Conservation (phyloP, 2,329 filamentous ascomycete species). For the Botrytis deweyae region DNA sequence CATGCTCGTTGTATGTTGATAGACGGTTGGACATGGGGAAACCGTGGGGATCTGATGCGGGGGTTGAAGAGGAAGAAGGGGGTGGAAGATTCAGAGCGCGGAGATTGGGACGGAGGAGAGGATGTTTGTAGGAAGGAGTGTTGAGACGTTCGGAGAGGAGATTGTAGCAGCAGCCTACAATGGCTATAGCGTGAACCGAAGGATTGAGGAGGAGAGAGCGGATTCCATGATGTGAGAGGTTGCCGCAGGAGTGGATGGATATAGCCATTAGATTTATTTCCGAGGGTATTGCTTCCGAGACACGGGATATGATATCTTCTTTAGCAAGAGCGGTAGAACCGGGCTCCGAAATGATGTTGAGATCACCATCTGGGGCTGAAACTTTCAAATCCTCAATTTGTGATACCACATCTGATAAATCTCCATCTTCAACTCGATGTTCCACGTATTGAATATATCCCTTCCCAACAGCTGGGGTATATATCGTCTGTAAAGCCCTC, state of each 20-base stretch:
- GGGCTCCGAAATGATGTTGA: constrained; percentile 9
- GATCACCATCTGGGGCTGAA: constrained; percentile 16
- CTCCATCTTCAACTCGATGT: constrained; percentile 69
- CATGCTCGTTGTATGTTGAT: constrained; percentile 53
- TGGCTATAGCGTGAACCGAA: constrained; percentile 82
- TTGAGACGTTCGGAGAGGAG: constrained; percentile 87
- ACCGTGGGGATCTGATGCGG: constrained; percentile 67
- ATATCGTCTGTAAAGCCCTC: constrained; percentile 51
- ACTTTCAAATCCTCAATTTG: constrained; percentile 53
- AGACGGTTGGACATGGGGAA: constrained; percentile 87
- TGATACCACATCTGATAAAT: constrained; percentile 65
- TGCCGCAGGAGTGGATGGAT: constrained; percentile 95
- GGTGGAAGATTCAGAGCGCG: constrained; percentile 66
- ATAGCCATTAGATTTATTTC: constrained; percentile 70
- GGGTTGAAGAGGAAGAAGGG: constrained; percentile 62
- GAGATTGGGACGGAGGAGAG: constrained; percentile 68
- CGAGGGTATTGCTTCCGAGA: constrained; percentile 1
- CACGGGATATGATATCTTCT: not conserved
- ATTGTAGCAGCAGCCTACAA: constrained; percentile 98
- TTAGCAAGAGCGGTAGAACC: not conserved
- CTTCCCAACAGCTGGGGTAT: constrained; percentile 58
- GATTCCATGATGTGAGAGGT: constrained; percentile 92
- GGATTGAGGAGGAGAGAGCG: constrained; percentile 82
- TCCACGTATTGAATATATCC: constrained; percentile 77
- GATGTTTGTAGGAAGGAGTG: constrained; percentile 81